These are phyloP conservation scores for Ustilago shanxiensis DNA, from an alignment of 1,284 basidiomycete species.

Conservation along the genomic window DNA sequence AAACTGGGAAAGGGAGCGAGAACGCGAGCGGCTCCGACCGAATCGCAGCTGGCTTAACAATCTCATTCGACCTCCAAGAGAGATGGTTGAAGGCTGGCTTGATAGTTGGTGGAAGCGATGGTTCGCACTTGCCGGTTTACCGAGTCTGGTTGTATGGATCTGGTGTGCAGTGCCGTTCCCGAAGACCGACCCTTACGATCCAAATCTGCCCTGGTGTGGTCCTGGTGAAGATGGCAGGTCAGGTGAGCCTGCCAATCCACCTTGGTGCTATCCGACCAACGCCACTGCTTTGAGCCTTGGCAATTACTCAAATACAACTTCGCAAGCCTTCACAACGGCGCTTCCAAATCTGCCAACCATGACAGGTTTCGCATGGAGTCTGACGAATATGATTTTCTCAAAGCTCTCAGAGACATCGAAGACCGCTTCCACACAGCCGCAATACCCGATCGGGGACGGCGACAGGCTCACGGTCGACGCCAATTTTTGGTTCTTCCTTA, in stretches of 20 bases:
- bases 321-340: not conserved
- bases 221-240: slow-evolving; percentile 40
- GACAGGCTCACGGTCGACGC: slow-evolving; percentile 56
- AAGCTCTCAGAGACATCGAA: slow-evolving; percentile 4
- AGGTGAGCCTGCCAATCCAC: slow-evolving; percentile 47
- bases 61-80: slow-evolving; percentile 71
- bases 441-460: slow-evolving; percentile 20
- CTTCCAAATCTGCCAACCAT: slow-evolving; percentile 19
- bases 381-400: slow-evolving; percentile 20
- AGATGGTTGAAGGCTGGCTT: slow-evolving; percentile 72
- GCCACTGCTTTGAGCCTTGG: slow-evolving; percentile 5
- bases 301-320: not conserved
- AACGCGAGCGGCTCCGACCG: slow-evolving; percentile 29
- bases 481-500: slow-evolving; percentile 69
- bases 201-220: slow-evolving; percentile 57
- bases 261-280: slow-evolving; percentile 49
- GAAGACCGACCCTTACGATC: slow-evolving; percentile 71
- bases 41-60: slow-evolving; percentile 54
- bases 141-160: slow-evolving; percentile 73
- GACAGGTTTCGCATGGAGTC: slow-evolving; percentile 24
- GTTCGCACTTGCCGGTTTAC: slow-evolving; percentile 72
- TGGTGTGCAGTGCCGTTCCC: slow-evolving; percentile 75
- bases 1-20: slow-evolving; percentile 45
- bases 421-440: not conserved
- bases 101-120: slow-evolving; percentile 73